Evolutionary conservation across 2,329 filamentous ascomycete species (phyloP), one percentile per base, ranked within the genome.

Genomic region (Pseudocercospora macadamiae): DNA sequence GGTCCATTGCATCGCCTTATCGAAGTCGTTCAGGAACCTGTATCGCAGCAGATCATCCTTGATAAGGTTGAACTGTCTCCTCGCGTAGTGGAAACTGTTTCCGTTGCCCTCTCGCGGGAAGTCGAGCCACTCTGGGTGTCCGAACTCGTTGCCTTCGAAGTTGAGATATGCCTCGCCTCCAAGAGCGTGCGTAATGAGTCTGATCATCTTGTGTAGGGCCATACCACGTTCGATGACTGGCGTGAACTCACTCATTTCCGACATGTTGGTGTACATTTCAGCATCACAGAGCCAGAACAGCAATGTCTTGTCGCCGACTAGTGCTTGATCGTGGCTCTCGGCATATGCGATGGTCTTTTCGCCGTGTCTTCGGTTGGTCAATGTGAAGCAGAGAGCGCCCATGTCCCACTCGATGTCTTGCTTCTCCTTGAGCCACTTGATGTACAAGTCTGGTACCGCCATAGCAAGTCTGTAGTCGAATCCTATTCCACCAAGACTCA

Each of bases 231-330:
- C 89, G 73, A 99, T 96, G 63, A 91, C 82, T 0, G 91, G 86
- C 0, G 95, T 99, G 65, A 96, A 80, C n/a, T 89, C 87, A 0
- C 89, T 87, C 21, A 97, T 77, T 0, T 80, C 83, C 0, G 95
- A 97, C 95, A 99, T 99, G 80, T 99, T 88, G 23, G 93, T 97
- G 79, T 99, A 99, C 82, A 99, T 86, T 74, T 99, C 88, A 16
- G 93, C 93, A 74, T 99, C 95, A 74, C 93, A 97, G 48, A 99
- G 88, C 84, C 96, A 96, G 89, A 99, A 96, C 83, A 99, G 91
- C 45, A 99, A 81, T 0, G 91, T 89, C 78, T 99, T 99, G 80
- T 99, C 95, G 39, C 95, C 95, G 30, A 99, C 58, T 25, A 60
- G 49, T 10, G 58, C 58, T 57, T 60, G 58, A 19, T 60, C 58